These are phyloP conservation scores for Fraxinus platypoda DNA, from an alignment of 305 asterid species.

Conservation along the genomic window DNA sequence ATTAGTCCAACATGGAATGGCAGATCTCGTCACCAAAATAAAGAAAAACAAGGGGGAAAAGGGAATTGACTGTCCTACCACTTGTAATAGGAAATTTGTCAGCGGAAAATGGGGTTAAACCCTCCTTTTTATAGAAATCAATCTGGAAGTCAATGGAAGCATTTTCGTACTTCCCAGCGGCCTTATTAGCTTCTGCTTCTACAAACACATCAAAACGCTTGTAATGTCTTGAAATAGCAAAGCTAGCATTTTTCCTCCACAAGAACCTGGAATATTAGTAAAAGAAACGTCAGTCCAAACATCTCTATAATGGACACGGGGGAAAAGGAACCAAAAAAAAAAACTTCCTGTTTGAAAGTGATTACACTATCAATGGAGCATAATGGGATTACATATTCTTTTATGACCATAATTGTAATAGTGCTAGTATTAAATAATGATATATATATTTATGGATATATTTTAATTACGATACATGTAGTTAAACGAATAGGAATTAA, in stretches of 20 bases:
- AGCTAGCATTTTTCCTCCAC: constrained; percentile 83
- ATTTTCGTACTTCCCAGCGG: constrained; percentile 71
- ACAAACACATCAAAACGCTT: constrained; percentile 80
- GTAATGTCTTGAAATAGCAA: constrained; percentile 84
- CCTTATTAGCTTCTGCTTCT: constrained; percentile 90
- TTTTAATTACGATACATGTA: not conserved
- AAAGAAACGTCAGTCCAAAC: not conserved
- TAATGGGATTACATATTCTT: not conserved
- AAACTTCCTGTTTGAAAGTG: not conserved
- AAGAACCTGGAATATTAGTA: constrained; percentile 50
- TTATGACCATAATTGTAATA: not conserved
- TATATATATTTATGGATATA: not conserved
- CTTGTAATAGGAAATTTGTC: constrained; percentile 73
- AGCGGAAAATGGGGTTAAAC: constrained; percentile 61
- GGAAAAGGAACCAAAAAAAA: not conserved
- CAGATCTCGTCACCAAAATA: not conserved
- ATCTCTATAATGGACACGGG: not conserved
- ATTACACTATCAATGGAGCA: not conserved
- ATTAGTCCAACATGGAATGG: not conserved
- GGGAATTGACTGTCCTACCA: constrained; percentile 39
- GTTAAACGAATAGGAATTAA: not conserved
- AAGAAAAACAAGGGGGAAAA: not conserved
- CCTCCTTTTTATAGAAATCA: constrained; percentile 71
- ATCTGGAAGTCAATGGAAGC: constrained; percentile 79
- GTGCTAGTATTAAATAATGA: not conserved